These are phyloP conservation scores for Hymenoscyphus fraxineus DNA, from an alignment of 2,329 filamentous ascomycete genomes.

Conservation along the genomic window DNA sequence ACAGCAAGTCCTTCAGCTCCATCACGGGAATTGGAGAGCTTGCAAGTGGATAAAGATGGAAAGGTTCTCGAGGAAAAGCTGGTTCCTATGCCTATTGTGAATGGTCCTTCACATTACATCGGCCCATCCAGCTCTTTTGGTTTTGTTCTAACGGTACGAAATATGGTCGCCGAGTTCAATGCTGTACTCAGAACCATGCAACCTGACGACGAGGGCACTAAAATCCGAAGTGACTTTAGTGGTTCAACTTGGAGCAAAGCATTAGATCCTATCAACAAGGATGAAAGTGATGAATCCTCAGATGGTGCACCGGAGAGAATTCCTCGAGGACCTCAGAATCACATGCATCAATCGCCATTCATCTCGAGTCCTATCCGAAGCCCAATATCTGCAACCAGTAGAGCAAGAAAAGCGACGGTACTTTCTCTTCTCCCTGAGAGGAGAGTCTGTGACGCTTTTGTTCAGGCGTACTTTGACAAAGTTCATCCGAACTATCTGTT, in stretches of 20 bases:
- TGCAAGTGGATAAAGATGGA: constrained; percentile 13
- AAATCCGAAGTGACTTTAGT: constrained; percentile 29
- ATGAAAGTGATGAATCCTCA: constrained; percentile 28
- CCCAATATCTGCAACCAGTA: constrained; percentile 13
- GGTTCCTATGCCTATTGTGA: constrained; percentile 25
- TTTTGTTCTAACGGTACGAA: constrained; percentile 31
- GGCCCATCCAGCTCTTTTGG: constrained; percentile 33
- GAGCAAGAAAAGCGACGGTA: constrained; percentile 22
- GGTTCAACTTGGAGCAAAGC: constrained; percentile 32
- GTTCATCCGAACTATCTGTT: constrained; percentile 40
- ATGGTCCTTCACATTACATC: constrained; percentile 32
- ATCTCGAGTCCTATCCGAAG: constrained; percentile 20
- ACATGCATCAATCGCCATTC: constrained; percentile 14
- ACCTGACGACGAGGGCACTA: constrained; percentile 27
- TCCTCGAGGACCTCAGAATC: not conserved
- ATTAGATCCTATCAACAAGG: constrained; percentile 29
- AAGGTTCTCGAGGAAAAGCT: constrained; percentile 29
- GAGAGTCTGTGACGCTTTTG: constrained; percentile 37
- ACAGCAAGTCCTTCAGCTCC: constrained; percentile 18
- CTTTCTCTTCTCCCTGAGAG: constrained; percentile 34
- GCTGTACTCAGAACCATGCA: constrained; percentile 21
- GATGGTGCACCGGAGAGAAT: constrained; percentile 18
- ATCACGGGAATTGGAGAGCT: constrained; percentile 19
- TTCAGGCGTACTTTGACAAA: constrained; percentile 39
- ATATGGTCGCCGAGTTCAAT: constrained; percentile 33